Evolutionary conservation across 805 yeast genomes (phyloP), one percentile per base, ranked within the genome.

Genomic region (Hanseniaspora singularis): DNA sequence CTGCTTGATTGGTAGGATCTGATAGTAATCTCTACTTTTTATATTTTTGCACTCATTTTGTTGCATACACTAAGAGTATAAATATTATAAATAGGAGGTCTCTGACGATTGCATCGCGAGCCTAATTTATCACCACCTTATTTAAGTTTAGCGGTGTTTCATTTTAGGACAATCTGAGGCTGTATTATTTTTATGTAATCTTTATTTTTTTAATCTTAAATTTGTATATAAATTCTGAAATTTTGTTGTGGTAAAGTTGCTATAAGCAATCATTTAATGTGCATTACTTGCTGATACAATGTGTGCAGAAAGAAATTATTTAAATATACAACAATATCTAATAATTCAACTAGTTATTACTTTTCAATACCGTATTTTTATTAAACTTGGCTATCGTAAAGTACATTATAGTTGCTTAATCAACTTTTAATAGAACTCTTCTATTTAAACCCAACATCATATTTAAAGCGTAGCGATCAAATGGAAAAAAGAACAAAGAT

Each of bases 221-320:
- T 32, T 8, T 18, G 2, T 8, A 31, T 32, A 28, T 7, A 8
- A 16, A 28, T n/a, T 31, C n/a, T n/a, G n/a, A n/a, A 80, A 64
- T 56, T 81, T 86, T 1, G 60, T 68, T 3, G 78, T 77, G 10
- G 51, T 60, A 16, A 69, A 74, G 7, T 61, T 61, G 1, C 67
- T 71, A 46, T 77, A 77, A 10, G 72, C 63, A 1, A 79, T 64
- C 57, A 63, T 79, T 59, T 68, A 79, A 69, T 72, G 74, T 2
- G 72, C 75, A 56, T 67, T 77, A 14, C 76, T 66, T 7, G 77
- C 76, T 38, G 82, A 81, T 2, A 83, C 73, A 48, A 82, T 82
- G 59, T 92, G 82, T 10, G 76, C 64, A n/a, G n/a, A n/a, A n/a
- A n/a, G n/a, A n/a, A n/a, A n/a, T n/a, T n/a, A n/a, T n/a, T n/a